Conservation (phyloP, 768 basidiomycete species). For the Leccinum barrowsii region DNA sequence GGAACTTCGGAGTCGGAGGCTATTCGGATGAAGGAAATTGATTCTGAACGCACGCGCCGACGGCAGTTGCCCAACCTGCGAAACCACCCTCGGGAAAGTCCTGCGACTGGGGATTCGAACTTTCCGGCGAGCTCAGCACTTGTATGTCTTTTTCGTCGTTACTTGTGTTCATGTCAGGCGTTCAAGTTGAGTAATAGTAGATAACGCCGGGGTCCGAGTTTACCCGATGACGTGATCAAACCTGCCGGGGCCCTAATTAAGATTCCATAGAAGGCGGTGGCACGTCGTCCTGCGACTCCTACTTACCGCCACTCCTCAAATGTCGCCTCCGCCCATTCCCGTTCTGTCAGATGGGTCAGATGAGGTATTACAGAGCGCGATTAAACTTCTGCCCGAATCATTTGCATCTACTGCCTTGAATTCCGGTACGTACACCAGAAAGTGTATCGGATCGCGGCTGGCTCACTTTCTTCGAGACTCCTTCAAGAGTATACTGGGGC, state of each 20-base stretch:
- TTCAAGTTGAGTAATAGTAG: too few relatives aligned
- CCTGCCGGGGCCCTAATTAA: too few relatives aligned
- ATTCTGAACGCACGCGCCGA: slow-evolving; percentile 26
- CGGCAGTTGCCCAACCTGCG: slow-evolving; percentile 28
- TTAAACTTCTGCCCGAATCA: not conserved
- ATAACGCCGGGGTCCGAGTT: too few relatives aligned
- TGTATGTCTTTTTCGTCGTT: not conserved
- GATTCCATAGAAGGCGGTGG: too few relatives aligned
- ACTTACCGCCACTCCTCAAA: too few relatives aligned
- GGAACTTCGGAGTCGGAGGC: not conserved
- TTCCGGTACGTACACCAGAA: not conserved
- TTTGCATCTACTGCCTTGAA: not conserved
- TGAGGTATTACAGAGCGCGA: not conserved
- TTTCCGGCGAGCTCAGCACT: not conserved
- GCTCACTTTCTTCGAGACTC: not conserved
- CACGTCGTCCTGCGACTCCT: too few relatives aligned
- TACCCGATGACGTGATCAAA: too few relatives aligned
- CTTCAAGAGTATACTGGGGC: not conserved
- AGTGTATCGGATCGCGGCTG: not conserved
- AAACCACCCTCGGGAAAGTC: slow-evolving; percentile 29
- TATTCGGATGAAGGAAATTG: not conserved
- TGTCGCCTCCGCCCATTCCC: too few relatives aligned
- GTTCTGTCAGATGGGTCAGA: too few relatives aligned
- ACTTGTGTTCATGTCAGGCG: not conserved
- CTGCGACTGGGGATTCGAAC: not conserved